Evolutionary conservation across 371 early-diverging fungal species (phyloP), one percentile per base, ranked within the genome.

Genomic region (Mucor sp.): DNA sequence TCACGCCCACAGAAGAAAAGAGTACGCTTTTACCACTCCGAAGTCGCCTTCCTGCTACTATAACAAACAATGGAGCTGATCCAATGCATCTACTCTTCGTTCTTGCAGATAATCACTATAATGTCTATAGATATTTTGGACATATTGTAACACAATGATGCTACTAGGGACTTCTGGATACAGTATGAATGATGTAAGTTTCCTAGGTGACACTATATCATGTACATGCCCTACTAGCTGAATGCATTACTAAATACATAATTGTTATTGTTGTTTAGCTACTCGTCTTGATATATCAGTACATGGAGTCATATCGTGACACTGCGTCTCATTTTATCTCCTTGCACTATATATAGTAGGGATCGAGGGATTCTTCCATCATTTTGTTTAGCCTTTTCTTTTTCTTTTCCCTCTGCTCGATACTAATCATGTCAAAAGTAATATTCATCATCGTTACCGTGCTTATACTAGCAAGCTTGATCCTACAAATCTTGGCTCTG

Each of bases 391-490:
- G 9, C 37, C 58, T 30, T 60, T 60, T 37, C 11, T 47, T n/a
- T 62, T 61, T 50, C 12, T 19, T 41, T 37, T 58, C 39, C 33
- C 7, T 39, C 15, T 66, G 53, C 25, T 30, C 30, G 21, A 15
- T 9, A 41, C 21, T 21, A 0, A 47, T n/a, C 12, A 63, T 70
- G 66, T 53, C 57, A 37, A 58, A 28, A 59, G n/a, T 33, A 57
- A 41, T 66, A 14, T 63, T 66, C 9, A 58, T 50, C 35, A 25
- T 67, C 19, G 55, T 59, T 37, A 39, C 58, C 11, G 3, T 63
- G 28, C 50, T 71, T 8, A 71, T 71, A 8, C n/a, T 62, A 19
- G 71, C 67, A 17, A 71, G 71, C n/a, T 63, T 71, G 8, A 63
- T 71, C 15, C 47, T 71, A n/a, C 71, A 71, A 43, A 67, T 71